Evolutionary conservation across 306 rosid species (phyloP).

Genomic region (Vigna nakashimae): DNA sequence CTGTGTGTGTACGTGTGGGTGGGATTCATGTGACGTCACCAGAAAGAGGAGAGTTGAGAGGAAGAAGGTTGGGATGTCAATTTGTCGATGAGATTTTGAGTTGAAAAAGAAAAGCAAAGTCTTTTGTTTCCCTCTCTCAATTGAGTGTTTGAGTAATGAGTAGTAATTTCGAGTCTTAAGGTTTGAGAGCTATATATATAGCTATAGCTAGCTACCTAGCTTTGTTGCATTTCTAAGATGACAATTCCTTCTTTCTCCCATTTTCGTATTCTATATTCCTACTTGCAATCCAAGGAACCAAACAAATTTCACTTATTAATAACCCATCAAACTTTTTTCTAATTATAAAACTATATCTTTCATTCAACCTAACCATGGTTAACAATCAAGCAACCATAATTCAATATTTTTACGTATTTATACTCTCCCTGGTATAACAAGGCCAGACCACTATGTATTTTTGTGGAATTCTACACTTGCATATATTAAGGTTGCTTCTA

Average conservation of each 20-base stretch:
- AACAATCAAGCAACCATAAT: background rate
- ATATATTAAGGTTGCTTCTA: conserved; percentile 36
- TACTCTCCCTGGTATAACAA: conserved; percentile 2
- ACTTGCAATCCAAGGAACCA: conserved; percentile 60
- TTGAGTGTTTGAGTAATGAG: conserved; percentile 54
- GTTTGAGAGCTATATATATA: conserved; percentile 17
- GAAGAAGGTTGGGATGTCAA: conserved; percentile 70
- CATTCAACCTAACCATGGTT: conserved; percentile 35
- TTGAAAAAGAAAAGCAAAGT: conserved; percentile 52
- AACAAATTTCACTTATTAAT: conserved; percentile 14
- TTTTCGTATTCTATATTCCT: conserved; percentile 41
- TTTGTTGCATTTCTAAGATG: conserved; percentile 37
- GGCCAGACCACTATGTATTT: background rate
- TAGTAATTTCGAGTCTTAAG: conserved; percentile 38
- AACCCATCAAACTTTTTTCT: background rate
- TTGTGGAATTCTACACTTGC: conserved; percentile 29
- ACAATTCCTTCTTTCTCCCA: conserved; percentile 49
- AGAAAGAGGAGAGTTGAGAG: conserved; percentile 10
- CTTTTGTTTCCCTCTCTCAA: conserved; percentile 57
- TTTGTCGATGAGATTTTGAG: conserved; percentile 60
- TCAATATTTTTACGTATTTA: background rate
- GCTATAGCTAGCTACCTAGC: background rate
- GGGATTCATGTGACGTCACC: conserved; percentile 78
- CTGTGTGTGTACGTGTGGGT: conserved; percentile 59
- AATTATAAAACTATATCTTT: background rate